phyloP scores from a whole-genome alignment of 2,329 filamentous ascomycete genomes.

The Fonsecaea nubica region DNA sequence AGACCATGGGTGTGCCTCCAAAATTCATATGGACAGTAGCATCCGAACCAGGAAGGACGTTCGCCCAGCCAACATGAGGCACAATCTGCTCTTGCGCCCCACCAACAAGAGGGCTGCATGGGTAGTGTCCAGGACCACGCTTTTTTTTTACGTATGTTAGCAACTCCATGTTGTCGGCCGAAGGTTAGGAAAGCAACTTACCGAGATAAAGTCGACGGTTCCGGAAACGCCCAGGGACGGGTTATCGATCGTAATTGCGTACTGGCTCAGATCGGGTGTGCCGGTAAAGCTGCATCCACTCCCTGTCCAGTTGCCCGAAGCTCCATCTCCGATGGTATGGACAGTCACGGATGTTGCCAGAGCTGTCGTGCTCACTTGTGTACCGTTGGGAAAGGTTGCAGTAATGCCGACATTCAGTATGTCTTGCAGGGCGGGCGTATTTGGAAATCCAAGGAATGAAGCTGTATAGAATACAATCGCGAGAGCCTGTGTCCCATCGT shows the following conservation, averaged over 20 bases:
- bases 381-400: slow-evolving; percentile 1
- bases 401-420: background rate
- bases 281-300: slow-evolving; percentile 34
- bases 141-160: background rate
- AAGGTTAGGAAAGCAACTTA: slow-evolving; percentile 8
- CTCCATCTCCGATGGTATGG: slow-evolving; percentile 21
- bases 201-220: slow-evolving; percentile 28
- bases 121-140: slow-evolving; percentile 40
- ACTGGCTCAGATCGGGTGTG: slow-evolving; percentile 29
- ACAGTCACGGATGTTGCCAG: slow-evolving; percentile 18
- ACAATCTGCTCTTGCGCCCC: slow-evolving; percentile 40
- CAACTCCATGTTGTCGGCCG: background rate
- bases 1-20: slow-evolving; percentile 43
- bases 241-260: slow-evolving; percentile 6
- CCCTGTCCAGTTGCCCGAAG: slow-evolving; percentile 25
- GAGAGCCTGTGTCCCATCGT: slow-evolving; percentile 39
- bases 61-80: slow-evolving; percentile 50
- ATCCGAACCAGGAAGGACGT: slow-evolving; percentile 47
- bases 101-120: slow-evolving; percentile 37
- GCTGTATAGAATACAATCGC: slow-evolving; percentile 39
- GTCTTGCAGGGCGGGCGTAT: background rate
- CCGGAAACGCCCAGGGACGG: slow-evolving; percentile 27
- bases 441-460: slow-evolving; percentile 2
- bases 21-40: slow-evolving; percentile 44
- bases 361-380: background rate